These are phyloP conservation scores for Lenwebbia sp. DNA, from an alignment of 345 rosid species.

Conservation along the genomic window DNA sequence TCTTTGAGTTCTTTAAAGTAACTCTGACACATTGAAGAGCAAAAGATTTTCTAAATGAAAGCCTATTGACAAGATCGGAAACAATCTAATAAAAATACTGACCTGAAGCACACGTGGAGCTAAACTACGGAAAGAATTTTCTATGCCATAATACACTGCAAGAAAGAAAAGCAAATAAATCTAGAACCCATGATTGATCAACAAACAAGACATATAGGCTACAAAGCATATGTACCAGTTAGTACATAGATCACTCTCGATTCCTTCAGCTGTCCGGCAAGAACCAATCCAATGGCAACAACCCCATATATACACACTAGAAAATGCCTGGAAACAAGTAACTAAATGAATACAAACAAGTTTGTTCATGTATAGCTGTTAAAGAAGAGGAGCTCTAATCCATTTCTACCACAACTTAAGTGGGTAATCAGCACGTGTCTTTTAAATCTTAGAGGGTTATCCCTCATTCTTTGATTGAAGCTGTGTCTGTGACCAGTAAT, in stretches of 20 bases:
- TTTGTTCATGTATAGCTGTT: neutral
- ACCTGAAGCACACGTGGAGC: slow-evolving; percentile 76
- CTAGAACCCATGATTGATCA: neutral
- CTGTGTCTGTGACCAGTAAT: neutral
- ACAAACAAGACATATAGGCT: neutral
- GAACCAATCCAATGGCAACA: slow-evolving; percentile 57
- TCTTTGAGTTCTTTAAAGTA: neutral
- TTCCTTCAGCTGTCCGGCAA: slow-evolving; percentile 67
- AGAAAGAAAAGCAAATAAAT: slow-evolving; percentile 1
- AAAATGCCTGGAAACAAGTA: slow-evolving; percentile 53
- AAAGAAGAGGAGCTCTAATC: neutral
- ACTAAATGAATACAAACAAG: neutral
- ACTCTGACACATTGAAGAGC: neutral
- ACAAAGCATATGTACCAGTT: slow-evolving; percentile 30
- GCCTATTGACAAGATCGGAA: neutral
- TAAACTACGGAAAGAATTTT: slow-evolving; percentile 52
- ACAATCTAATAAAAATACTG: neutral
- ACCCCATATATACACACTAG: slow-evolving; percentile 66
- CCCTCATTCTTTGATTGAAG: neutral
- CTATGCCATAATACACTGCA: slow-evolving; percentile 79
- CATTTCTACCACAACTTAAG: neutral
- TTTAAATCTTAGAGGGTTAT: neutral
- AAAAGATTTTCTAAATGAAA: neutral
- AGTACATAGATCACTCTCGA: slow-evolving; percentile 36
- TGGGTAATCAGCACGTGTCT: neutral